Conservation (phyloP, 805 yeast genomes). For the Debaryomyces tyrocola region DNA sequence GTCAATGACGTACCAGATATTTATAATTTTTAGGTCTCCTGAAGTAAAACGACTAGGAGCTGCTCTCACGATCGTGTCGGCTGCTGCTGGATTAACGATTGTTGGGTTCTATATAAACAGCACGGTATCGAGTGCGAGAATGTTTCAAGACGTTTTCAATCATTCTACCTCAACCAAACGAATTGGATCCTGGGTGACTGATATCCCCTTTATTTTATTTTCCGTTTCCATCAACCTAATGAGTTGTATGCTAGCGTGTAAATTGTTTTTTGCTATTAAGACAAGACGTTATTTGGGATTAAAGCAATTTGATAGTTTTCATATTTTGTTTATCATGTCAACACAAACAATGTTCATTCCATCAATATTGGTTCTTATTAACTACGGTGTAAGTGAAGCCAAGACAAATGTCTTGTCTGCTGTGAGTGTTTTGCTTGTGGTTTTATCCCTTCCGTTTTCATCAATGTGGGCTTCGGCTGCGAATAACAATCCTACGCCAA, state of each 20-base stretch:
- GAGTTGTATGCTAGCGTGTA: conserved; percentile 60
- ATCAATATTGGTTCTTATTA: conserved; percentile 60
- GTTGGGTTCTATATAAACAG: conserved; percentile 58
- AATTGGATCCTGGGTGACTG: conserved; percentile 37
- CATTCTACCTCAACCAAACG: neutral
- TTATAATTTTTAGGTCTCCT: conserved; percentile 65
- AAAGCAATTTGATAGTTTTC: conserved; percentile 79
- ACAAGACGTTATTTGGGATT: conserved; percentile 77
- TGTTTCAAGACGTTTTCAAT: conserved; percentile 20
- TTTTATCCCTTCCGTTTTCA: conserved; percentile 75
- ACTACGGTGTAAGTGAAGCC: conserved; percentile 30
- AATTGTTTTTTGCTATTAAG: conserved; percentile 66
- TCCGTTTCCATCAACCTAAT: conserved; percentile 66
- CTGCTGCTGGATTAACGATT: conserved; percentile 52
- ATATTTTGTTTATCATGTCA: conserved; percentile 76
- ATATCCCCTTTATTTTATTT: conserved; percentile 61
- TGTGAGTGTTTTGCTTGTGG: conserved; percentile 60
- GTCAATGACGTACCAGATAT: conserved; percentile 71
- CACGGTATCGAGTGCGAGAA: conserved; percentile 44
- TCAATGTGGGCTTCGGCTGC: conserved; percentile 86
- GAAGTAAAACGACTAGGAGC: conserved; percentile 44
- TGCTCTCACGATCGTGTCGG: conserved; percentile 36
- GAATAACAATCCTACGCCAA: conserved; percentile 40
- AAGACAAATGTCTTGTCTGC: conserved; percentile 44
- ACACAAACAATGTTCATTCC: conserved; percentile 83